Conservation (phyloP, 441 rosid genomes). For the Populus hybrid region DNA sequence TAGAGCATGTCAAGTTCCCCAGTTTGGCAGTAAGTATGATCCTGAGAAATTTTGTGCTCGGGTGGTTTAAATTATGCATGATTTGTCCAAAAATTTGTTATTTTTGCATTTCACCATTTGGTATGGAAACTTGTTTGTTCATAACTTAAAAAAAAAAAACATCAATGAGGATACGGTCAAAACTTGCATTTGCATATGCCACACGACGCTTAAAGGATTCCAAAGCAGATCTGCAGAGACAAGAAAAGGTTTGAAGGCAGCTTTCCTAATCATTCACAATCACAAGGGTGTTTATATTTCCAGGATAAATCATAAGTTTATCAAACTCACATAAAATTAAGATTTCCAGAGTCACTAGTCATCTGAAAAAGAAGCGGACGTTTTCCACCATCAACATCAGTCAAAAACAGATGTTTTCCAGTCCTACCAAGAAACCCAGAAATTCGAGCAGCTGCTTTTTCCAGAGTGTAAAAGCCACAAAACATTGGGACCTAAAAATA, state of each 20-base stretch:
- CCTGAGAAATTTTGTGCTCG: not conserved
- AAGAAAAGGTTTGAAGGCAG: constrained; percentile 15
- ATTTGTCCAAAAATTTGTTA: not conserved
- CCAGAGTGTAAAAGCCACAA: constrained; percentile 62
- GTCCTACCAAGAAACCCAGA: constrained; percentile 77
- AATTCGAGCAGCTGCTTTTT: constrained; percentile 50
- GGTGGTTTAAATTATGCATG: not conserved
- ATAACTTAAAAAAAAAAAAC: not conserved
- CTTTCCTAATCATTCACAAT: constrained; percentile 6
- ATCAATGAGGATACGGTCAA: constrained; percentile 70
- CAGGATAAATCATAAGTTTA: not conserved
- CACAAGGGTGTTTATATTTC: constrained; percentile 4
- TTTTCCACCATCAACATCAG: constrained; percentile 52
- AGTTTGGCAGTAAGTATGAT: not conserved
- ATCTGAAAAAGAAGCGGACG: constrained; percentile 81
- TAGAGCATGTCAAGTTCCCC: constrained; percentile 44
- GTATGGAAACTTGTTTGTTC: not conserved
- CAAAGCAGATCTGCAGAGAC: constrained; percentile 72
- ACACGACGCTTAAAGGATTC: constrained; percentile 69
- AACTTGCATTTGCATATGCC: constrained; percentile 74
- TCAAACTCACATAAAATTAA: constrained; percentile 73
- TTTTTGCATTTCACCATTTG: not conserved
- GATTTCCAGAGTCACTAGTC: constrained; percentile 60
- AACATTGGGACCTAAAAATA: constrained; percentile 62
- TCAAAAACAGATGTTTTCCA: constrained; percentile 78